Base-by-base conservation (phyloP, 768 basidiomycete species). In the Lentinula guzmanii region DNA sequence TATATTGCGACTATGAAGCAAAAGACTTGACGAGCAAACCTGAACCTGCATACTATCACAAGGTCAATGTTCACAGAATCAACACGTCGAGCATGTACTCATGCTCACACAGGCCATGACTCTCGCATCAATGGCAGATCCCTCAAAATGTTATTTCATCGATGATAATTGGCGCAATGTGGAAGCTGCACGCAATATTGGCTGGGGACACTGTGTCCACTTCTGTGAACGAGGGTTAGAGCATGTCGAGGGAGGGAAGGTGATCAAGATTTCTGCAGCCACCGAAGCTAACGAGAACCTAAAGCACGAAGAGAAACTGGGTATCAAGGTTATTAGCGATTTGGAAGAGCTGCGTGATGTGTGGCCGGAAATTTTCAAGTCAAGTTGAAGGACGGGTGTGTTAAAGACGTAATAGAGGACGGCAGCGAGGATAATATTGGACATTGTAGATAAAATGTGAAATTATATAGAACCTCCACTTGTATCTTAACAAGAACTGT, bases 21-120 rank as follows among this genome's bases (percentile, higher is more conserved):
- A 76, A 82, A 16, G 69, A 87, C 63, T 91, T 95, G 70, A 77
- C 79, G 4, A 93, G 91, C 76, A 95, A 95, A 68, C 93, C 93
- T 4, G 90, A 94, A 65, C 72, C 83, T 1, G 81, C 83, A 58
- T 95, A 77, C 69, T 95, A 90, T 67, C 69, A 75, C 46, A 75
- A 84, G 72, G 91, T 89, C 64, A 34, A 48, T 67, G 52, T 43
- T 13, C 7, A 24, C 24, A 4, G 34, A 9, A 28, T 39, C 28
- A 39, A 8, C 35, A 37, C 7, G 52, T 62, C 48, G 54, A 16
- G 21, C 41, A 15, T 33, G 28, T 39, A 6, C 35, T 33, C 28
- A 43, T 58, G 35, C 18, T 10, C 24, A 52, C 35, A 9, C 63
- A 92, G 89, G 91, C 92, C 4, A 78, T 93, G 78, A 72, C 71